Percentiles rank a stretch among this genome's conserved stretches.
Conservation (phyloP, 2,329 filamentous ascomycete species). For the Cordyceps farinosa region DNA sequence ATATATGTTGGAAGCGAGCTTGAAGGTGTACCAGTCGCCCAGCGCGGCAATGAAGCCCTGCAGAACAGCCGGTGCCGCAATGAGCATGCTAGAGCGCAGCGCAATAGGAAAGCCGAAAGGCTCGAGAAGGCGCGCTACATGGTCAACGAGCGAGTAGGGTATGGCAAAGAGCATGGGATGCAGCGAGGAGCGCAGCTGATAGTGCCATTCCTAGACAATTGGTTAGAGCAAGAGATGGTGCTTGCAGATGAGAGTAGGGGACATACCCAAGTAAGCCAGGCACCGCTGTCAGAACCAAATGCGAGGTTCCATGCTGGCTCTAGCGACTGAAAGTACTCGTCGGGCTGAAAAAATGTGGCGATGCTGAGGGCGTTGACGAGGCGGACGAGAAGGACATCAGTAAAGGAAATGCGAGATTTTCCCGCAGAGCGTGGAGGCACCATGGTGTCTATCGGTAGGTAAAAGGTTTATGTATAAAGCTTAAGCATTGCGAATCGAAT, state of each 20-base stretch:
- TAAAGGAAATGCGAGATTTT: constrained; percentile 26
- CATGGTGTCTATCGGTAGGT: background rate
- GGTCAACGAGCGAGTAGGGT: constrained; percentile 63
- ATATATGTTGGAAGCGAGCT: constrained; percentile 70
- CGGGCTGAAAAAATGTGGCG: constrained; percentile 93
- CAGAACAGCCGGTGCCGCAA: constrained; percentile 67
- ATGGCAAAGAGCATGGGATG: constrained; percentile 84
- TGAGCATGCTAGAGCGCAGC: constrained; percentile 61
- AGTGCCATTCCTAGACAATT: constrained; percentile 75
- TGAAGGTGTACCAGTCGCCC: constrained; percentile 86
- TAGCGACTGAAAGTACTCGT: constrained; percentile 94
- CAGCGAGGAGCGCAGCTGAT: constrained; percentile 82
- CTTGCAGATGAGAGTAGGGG: background rate
- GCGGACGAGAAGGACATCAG: constrained; percentile 61
- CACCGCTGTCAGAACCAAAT: constrained; percentile 72
- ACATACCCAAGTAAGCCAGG: constrained; percentile 94
- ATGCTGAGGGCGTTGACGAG: constrained; percentile 75
- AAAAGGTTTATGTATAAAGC: background rate
- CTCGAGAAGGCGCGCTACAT: constrained; percentile 51
- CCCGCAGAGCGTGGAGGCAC: background rate
- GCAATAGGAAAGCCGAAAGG: constrained; percentile 41
- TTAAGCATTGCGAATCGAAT: background rate
- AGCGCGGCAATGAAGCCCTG: constrained; percentile 76
- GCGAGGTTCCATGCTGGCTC: constrained; percentile 91
- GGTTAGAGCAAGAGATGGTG: constrained; percentile 19